A percentile compares a stretch with the other conserved stretches of the same genome.
Conservation (phyloP, 1,284 basidiomycete genomes). For the Rhodotorula mucilaginosa region DNA sequence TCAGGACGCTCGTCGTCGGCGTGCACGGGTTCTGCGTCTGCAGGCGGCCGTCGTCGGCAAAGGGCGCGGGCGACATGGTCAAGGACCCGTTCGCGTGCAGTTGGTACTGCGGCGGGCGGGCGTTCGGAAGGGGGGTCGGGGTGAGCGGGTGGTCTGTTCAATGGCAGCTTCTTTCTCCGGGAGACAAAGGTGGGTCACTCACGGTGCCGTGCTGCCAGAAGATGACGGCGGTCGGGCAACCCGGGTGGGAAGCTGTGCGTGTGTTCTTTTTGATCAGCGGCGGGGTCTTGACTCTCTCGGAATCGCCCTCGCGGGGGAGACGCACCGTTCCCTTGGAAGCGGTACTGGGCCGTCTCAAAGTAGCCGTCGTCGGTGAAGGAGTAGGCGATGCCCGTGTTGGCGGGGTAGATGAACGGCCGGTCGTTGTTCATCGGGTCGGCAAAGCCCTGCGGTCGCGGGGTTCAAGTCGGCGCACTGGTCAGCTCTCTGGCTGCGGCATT, state of each 20-base stretch:
- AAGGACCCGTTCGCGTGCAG: slow-evolving; percentile 63
- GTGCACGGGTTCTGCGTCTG: slow-evolving; percentile 89
- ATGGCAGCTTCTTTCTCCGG: no score
- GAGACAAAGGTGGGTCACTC: no score
- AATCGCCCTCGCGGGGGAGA: no score
- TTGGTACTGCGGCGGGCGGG: slow-evolving; percentile 52
- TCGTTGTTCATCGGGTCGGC: slow-evolving; percentile 73
- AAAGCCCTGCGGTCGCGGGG: slow-evolving; percentile 61
- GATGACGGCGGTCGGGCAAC: slow-evolving; percentile 77
- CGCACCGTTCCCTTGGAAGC: slow-evolving; percentile 75
- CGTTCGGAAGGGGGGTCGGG: neutral
- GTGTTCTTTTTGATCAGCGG: no score
- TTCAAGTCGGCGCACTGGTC: neutral
- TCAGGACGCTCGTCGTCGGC: slow-evolving; percentile 76
- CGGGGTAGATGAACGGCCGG: slow-evolving; percentile 67
- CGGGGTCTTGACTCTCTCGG: no score
- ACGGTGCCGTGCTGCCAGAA: slow-evolving; percentile 77
- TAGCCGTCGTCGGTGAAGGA: slow-evolving; percentile 73
- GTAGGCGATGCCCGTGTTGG: slow-evolving; percentile 75
- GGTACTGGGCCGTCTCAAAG: slow-evolving; percentile 84
- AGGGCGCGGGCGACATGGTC: slow-evolving; percentile 53
- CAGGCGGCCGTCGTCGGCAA: slow-evolving; percentile 74
- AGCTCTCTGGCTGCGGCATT: no score
- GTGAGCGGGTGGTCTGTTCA: neutral
- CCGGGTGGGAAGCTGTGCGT: slow-evolving; percentile 62